A percentile compares a stretch with the other conserved stretches of the same genome.
These are phyloP conservation scores for Gautieria morchelliformis DNA, from an alignment of 768 basidiomycete species.

Conservation along the genomic window DNA sequence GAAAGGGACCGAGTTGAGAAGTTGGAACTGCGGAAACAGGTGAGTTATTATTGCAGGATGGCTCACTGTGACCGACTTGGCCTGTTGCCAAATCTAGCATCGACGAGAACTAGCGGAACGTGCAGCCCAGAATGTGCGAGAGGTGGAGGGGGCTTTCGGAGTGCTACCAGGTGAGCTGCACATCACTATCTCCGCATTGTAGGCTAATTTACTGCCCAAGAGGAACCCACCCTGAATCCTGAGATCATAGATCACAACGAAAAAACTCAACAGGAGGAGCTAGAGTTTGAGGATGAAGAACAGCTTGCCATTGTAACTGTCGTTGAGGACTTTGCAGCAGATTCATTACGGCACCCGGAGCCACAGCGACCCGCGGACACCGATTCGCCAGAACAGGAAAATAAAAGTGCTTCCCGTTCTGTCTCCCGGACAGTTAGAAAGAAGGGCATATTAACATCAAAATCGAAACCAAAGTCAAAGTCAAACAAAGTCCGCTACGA, in stretches of 20 bases:
- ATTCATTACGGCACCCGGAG: conserved; percentile 31
- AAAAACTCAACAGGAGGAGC: conserved; percentile 36
- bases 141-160: conserved; percentile 57
- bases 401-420: not conserved
- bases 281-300: conserved; percentile 78
- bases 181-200: too few relatives aligned
- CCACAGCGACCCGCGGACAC: conserved; percentile 20
- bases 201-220: not conserved
- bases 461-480: conserved; percentile 14
- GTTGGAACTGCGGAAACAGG: conserved; percentile 69
- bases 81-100: conserved; percentile 38
- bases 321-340: conserved; percentile 83
- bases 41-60: conserved; percentile 23
- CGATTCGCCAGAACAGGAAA: conserved; percentile 29
- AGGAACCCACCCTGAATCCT: not conserved
- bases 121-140: conserved; percentile 66
- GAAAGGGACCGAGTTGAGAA: conserved; percentile 72
- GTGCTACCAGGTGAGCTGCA: not conserved
- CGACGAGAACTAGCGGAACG: conserved; percentile 68
- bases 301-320: conserved; percentile 84
- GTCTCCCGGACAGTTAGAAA: not conserved
- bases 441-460: not conserved
- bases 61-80: conserved; percentile 11
- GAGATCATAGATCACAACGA: conserved; percentile 9
- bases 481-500: conserved; percentile 53